Base-by-base conservation (phyloP, 768 basidiomycete genomes). In the Cyathus striatus region DNA sequence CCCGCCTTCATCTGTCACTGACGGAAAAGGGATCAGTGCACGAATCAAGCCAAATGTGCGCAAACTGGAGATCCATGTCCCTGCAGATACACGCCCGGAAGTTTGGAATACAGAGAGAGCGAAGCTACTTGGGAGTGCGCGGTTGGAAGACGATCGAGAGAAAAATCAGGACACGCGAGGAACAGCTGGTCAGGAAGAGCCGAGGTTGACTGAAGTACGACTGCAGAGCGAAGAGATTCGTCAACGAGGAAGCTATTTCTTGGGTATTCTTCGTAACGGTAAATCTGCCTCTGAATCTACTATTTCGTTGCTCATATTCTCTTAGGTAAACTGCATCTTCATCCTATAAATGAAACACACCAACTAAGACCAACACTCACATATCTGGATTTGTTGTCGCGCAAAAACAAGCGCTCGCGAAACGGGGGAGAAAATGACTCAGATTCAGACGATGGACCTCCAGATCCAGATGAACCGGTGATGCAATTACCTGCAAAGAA, bases 361-460 rank as follows among this genome's bases (percentile, higher is more conserved):
- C 90, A 92, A 59, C 73, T 92, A 50, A 81, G 89, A 35, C 90
- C 90, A 6, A 83, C 85, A 2, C 62, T 91, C 50, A 87, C 86
- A 14, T 88, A 92, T 63, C 70, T 92, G 48, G 90, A 92, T 57
- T 62, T 78, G 45, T 58, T 84, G 42, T 79, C 81, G 18, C 79
- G 79, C 26, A 88, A 83, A 65, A 68, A 60, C 47, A 77, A 70
- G 51, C 78, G 75, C 17, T 57, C 59, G 37, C 66, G 69, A 17
- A 64, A 66, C 32, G 73, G 53, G 24, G 79, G 72, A 6, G 77
- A 73, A 3, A 87, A 83, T 43, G 82, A 82, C 1, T 88, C 90
- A 35, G 82, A 81, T 5, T 86, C 89, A 43, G 83, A 86, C 41
- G 87, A 81, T 0, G 85, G 86, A 18, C 86, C 85, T 20, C 83